These are phyloP conservation scores for Nicotiana paniculata DNA, from an alignment of 257 asterid genomes.

Conservation along the genomic window DNA sequence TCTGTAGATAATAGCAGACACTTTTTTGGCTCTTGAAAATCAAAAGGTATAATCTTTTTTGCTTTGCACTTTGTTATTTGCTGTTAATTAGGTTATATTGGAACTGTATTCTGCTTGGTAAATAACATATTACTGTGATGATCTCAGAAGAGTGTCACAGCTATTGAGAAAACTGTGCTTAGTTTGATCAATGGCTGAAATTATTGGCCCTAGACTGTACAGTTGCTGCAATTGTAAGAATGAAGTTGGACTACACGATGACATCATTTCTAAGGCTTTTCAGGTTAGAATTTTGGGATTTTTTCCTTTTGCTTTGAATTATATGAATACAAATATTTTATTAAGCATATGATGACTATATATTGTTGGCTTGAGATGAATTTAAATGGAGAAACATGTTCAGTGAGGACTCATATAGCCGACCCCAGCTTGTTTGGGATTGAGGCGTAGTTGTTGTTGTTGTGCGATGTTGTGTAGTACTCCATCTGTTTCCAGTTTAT, in stretches of 20 bases:
- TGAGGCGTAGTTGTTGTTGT: too few species aligned
- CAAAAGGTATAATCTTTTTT: not conserved
- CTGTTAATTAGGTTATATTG: not conserved
- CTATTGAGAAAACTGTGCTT: not conserved
- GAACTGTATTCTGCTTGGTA: not conserved
- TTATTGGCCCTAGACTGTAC: constrained; percentile 72
- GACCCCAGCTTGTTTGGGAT: too few species aligned
- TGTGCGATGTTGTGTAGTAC: too few species aligned
- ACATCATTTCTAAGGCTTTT: constrained; percentile 40
- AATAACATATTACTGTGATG: not conserved
- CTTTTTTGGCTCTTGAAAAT: not conserved
- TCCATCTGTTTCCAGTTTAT: too few species aligned
- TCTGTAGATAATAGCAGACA: not conserved
- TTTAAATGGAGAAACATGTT: too few species aligned
- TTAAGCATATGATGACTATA: not conserved
- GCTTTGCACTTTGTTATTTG: not conserved
- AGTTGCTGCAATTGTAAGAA: constrained; percentile 80
- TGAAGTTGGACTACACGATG: constrained; percentile 62
- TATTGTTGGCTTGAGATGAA: not conserved
- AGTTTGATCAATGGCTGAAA: constrained; percentile 44
- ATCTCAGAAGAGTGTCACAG: not conserved
- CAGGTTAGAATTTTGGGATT: constrained; percentile 20
- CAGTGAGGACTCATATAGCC: too few species aligned
- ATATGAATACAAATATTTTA: not conserved
- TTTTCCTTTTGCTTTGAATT: not conserved